These are phyloP conservation scores for Schoenoplectus triqueter DNA, from an alignment of 202 grass and related monocot species.

Conservation along the genomic window DNA sequence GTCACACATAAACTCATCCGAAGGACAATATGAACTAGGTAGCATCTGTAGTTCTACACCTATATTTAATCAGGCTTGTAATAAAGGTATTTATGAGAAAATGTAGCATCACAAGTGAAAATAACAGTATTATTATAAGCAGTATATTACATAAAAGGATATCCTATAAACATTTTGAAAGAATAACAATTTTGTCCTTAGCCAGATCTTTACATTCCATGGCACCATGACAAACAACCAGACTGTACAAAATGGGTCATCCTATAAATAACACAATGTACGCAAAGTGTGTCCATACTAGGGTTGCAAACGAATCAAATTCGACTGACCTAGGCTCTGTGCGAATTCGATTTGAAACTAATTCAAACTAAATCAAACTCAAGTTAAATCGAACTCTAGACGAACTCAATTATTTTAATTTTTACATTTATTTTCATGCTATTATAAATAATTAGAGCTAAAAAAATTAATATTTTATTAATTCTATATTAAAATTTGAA, in stretches of 20 bases:
- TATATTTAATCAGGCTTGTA: neutral
- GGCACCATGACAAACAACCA: constrained; percentile 7
- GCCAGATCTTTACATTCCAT: neutral
- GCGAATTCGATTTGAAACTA: too few species aligned
- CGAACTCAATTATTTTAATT: too few species aligned
- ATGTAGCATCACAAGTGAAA: neutral
- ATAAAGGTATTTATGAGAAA: neutral
- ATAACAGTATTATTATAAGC: neutral
- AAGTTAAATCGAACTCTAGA: too few species aligned
- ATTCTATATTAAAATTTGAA: too few species aligned
- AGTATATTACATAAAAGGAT: neutral
- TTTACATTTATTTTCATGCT: too few species aligned
- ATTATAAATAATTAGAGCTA: too few species aligned
- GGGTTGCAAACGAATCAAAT: too few species aligned
- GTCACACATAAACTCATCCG: neutral
- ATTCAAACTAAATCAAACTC: too few species aligned
- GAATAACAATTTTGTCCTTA: neutral
- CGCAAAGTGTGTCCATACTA: neutral
- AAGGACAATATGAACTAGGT: neutral
- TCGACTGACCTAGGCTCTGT: too few species aligned
- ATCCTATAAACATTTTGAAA: too few species aligned
- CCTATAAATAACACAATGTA: neutral
- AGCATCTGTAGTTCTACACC: neutral
- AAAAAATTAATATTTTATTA: too few species aligned
- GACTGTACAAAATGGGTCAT: neutral